Conservation (phyloP, 306 rosid species). For the Leucaena leucocephala region DNA sequence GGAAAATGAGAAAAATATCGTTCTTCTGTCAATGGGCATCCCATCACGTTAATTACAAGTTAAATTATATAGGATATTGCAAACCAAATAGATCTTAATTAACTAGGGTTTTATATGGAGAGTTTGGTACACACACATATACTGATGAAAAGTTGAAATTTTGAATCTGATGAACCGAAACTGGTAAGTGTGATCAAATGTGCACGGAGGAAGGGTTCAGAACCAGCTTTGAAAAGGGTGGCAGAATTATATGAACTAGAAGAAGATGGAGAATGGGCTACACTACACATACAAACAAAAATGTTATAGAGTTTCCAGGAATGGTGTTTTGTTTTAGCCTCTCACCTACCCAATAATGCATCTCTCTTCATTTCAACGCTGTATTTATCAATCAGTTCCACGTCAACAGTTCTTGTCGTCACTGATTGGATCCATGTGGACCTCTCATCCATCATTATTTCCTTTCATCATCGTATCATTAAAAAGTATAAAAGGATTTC, state of each 20-base stretch:
- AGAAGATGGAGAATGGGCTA: not conserved
- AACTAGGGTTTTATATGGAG: too few species aligned
- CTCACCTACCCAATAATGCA: constrained; percentile 34
- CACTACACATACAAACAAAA: constrained; percentile 14
- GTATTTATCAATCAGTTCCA: constrained; percentile 16
- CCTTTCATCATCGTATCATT: not conserved
- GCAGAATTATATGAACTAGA: not conserved
- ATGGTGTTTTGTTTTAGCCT: constrained; percentile 15
- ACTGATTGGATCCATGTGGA: constrained; percentile 2
- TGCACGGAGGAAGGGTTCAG: constrained; percentile 30
- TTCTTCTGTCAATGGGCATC: not conserved
- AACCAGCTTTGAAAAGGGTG: constrained; percentile 39
- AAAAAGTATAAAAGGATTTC: too few species aligned
- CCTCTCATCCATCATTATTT: not conserved
- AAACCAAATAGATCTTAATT: too few species aligned
- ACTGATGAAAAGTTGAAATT: too few species aligned
- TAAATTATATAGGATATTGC: not conserved
- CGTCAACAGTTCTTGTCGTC: constrained; percentile 8
- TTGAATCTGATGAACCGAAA: not conserved
- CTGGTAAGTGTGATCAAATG: not conserved
- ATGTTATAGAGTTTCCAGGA: not conserved
- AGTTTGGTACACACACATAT: too few species aligned
- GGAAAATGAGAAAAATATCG: not conserved
- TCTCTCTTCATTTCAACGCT: not conserved
- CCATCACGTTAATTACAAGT: not conserved